Conservation (phyloP, 331 rosid species). For the Dryas integrifolia region DNA sequence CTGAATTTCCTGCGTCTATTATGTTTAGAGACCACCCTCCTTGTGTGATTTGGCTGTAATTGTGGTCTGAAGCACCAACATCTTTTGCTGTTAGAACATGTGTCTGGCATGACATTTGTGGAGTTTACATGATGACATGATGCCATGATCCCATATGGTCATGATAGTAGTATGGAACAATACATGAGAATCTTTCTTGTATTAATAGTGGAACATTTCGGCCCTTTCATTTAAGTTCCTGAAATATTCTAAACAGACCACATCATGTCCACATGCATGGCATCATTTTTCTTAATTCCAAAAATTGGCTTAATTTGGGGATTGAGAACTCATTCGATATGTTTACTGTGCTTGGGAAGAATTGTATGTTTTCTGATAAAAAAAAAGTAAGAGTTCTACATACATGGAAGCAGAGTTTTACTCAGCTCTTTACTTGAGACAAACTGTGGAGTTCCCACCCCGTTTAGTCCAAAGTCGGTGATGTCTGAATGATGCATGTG, state of each 20-base stretch:
- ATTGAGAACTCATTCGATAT: background rate
- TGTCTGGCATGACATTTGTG: slow-evolving; percentile 2
- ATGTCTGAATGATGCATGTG: background rate
- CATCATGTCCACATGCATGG: background rate
- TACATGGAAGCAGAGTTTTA: background rate
- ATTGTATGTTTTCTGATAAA: background rate
- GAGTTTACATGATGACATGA: background rate
- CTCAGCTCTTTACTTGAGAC: background rate
- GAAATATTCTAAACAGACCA: background rate
- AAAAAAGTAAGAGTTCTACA: background rate
- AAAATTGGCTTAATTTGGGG: background rate
- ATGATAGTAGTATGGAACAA: background rate
- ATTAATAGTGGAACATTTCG: background rate
- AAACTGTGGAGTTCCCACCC: background rate
- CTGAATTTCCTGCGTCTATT: background rate
- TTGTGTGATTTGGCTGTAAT: background rate
- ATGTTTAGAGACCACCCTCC: background rate
- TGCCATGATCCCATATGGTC: background rate
- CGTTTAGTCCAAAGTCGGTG: background rate
- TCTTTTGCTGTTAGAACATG: slow-evolving; percentile 20
- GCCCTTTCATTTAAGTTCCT: background rate
- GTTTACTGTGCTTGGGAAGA: background rate
- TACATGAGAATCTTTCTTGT: background rate
- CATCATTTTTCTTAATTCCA: background rate
- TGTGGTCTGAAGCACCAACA: slow-evolving; percentile 10